Conservation (phyloP, 306 rosid species). For the Amphicarpaea edgeworthii region DNA sequence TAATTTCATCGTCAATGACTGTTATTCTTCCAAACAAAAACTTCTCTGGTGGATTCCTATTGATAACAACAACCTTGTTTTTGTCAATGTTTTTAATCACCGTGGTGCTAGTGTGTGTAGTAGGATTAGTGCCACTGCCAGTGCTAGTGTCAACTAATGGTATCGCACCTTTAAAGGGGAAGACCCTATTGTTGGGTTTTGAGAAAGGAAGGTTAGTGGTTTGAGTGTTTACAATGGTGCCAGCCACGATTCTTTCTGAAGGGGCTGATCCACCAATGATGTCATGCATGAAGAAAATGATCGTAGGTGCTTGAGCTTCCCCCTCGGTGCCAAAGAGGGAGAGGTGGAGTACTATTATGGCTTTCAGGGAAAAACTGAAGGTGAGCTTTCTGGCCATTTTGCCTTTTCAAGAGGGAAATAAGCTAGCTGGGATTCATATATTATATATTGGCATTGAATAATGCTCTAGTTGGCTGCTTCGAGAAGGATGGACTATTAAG, state of each 20-base stretch:
- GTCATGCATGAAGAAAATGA: conserved; percentile 58
- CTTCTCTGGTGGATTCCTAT: conserved; percentile 36
- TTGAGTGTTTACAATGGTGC: conserved; percentile 43
- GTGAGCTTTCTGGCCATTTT: conserved; percentile 36
- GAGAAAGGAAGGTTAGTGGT: conserved; percentile 51
- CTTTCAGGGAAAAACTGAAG: conserved; percentile 8
- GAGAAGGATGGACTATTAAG: neutral
- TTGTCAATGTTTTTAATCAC: conserved; percentile 41
- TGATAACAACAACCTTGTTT: conserved; percentile 40
- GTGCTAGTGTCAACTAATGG: conserved; percentile 41
- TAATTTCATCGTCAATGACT: conserved; percentile 55
- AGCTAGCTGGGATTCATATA: conserved; percentile 7
- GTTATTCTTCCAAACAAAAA: conserved; percentile 59
- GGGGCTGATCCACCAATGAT: conserved; percentile 54
- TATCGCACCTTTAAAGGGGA: conserved; percentile 44
- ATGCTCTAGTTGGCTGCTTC: neutral
- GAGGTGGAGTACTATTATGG: conserved; percentile 16
- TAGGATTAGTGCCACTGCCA: neutral
- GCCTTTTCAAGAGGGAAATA: neutral
- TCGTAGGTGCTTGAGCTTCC: neutral
- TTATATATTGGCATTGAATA: neutral
- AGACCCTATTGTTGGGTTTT: conserved; percentile 52
- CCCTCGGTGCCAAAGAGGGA: conserved; percentile 35
- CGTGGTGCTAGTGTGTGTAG: neutral
- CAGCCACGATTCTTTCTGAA: conserved; percentile 56